These are phyloP conservation scores for Talaromyces stipitatus DNA, from an alignment of 495 filamentous ascomycete genomes.

Conservation along the genomic window DNA sequence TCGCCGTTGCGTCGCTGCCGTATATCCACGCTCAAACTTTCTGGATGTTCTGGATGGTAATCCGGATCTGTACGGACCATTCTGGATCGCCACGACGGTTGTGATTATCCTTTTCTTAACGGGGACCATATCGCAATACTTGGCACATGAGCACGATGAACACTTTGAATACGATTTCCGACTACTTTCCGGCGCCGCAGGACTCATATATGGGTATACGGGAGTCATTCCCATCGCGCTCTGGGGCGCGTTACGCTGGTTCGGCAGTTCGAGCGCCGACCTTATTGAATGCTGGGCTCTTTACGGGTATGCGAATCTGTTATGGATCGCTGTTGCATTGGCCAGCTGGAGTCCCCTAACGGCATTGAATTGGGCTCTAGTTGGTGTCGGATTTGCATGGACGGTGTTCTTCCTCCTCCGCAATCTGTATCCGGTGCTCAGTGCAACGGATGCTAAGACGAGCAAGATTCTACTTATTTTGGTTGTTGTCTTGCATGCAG, in stretches of 20 bases:
- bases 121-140: constrained; percentile 87
- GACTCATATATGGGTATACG: constrained; percentile 91
- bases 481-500: constrained; percentile 79
- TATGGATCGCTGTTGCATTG: constrained; percentile 93
- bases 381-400: constrained; percentile 79
- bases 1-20: constrained; percentile 68
- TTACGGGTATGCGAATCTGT: constrained; percentile 91
- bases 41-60: constrained; percentile 96
- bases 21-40: constrained; percentile 89
- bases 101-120: constrained; percentile 92
- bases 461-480: constrained; percentile 80
- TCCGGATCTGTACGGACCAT: constrained; percentile 88
- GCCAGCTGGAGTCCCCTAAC: constrained; percentile 80
- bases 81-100: constrained; percentile 98
- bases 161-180: constrained; percentile 84
- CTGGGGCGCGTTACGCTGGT: constrained; percentile 89
- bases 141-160: constrained; percentile 50
- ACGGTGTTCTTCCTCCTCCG: constrained; percentile 81
- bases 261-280: constrained; percentile 71
- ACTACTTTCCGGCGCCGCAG: constrained; percentile 73
- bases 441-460: constrained; percentile 83
- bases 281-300: constrained; percentile 88
- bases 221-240: constrained; percentile 72
- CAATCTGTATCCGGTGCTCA: constrained; percentile 90
- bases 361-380: constrained; percentile 88